Evolutionary conservation across 78 protist species (phyloP), one percentile per base, ranked within the genome.

Genomic region (Cavenderia fasciculata): DNA sequence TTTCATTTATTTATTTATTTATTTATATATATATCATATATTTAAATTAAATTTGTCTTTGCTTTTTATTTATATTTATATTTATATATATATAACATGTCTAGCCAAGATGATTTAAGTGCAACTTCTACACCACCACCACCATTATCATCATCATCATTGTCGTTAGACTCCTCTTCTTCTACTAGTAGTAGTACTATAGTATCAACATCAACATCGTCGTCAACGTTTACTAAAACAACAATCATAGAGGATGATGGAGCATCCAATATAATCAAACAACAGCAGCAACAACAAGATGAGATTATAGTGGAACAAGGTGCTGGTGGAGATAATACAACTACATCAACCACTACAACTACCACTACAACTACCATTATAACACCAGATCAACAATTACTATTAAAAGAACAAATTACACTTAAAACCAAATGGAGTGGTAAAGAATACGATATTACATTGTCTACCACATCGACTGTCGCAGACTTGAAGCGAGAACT

Each of bases 341-440:
- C 25, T 27, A 27, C 41, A 2, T 43, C 86, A 11, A 44, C 86
- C 4, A 75, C 72, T 21, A 75, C 86, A 4, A 61, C 69, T 6
- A 34, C 31, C 31, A 61, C 69, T 12, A 12, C 77, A 41, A 51
- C 25, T 27, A 54, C 82, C 33, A 38, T 18, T 31, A 74, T 29
- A 38, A 74, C 21, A 33, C 7, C 62, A 56, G 14, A 12, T 12
- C 7, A 8, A 56, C 6, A 8, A 56, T 61, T 6, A 61, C 5
- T 6, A 61, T 33, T 61, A 31, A 61, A 44, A 43, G 74, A 19
- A 77, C 19, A 41, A 40, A 63, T 34, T 31, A 52, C 29, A 77
- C 54, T 57, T 16, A 41, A 74, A 74, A 57, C 87, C 0, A 86
- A 86, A 71, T 86, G 85, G 85, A 86, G 59, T 54, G 92, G 92